Evolutionary conservation across 73 alveolate species (phyloP).

Genomic region (Paramecium pentaurelia): DNA sequence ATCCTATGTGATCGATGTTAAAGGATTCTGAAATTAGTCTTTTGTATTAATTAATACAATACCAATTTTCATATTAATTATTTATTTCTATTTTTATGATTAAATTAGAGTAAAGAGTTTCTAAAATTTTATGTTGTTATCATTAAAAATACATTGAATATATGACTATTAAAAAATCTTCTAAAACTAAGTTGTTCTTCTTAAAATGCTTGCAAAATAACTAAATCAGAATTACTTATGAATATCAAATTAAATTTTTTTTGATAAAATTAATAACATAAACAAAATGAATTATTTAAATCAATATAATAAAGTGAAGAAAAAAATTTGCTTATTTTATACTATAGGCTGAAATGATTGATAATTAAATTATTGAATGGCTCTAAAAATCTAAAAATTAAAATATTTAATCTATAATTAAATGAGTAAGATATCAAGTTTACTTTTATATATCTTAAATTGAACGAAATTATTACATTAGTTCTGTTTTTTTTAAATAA

Average conservation of each 20-base stretch:
- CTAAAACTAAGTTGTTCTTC: background rate
- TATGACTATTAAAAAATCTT: background rate
- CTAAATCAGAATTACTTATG: background rate
- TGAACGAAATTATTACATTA: background rate
- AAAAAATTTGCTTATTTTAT: background rate
- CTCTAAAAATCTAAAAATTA: background rate
- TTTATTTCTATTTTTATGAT: background rate
- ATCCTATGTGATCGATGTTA: constrained; percentile 46
- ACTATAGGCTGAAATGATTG: too few relatives aligned
- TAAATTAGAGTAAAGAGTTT: background rate
- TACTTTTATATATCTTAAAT: background rate
- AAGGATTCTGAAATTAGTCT: constrained; percentile 14
- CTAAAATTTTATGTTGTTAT: background rate
- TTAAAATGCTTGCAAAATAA: background rate
- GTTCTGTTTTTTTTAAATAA: background rate
- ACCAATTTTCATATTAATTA: background rate
- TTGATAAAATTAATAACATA: background rate
- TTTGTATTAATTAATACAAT: background rate
- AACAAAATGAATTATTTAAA: too few relatives aligned
- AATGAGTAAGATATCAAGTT: background rate
- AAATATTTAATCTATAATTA: background rate
- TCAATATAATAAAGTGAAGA: background rate
- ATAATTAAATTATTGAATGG: too few relatives aligned
- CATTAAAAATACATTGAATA: background rate
- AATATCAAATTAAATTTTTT: background rate